A percentile compares a stretch with the other conserved stretches of the same genome.
Conservation (phyloP, 1,284 basidiomycete genomes). For the Cryptococcus depauperatus region DNA sequence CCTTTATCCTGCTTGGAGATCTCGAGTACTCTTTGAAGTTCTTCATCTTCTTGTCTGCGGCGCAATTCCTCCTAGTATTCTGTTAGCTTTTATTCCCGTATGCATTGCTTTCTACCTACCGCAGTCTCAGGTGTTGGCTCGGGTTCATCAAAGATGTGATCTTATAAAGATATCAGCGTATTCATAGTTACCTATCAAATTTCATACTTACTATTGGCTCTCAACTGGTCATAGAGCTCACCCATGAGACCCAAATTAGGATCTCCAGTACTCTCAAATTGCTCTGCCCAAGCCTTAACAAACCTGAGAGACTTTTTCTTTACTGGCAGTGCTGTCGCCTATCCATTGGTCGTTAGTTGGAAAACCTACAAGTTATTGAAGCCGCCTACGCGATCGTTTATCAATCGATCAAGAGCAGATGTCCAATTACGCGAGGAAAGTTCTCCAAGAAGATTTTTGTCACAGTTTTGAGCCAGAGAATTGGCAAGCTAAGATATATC, state of each 20-base stretch:
- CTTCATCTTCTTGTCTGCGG: constrained; percentile 73
- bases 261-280: constrained; percentile 62
- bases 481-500: constrained; percentile 58
- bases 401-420: constrained; percentile 71
- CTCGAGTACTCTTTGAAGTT: constrained; percentile 79
- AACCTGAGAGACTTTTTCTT: constrained; percentile 64
- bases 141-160: constrained; percentile 53
- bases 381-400: constrained; percentile 71
- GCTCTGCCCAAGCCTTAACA: constrained; percentile 75
- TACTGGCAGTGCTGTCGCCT: constrained; percentile 86
- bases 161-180: constrained; percentile 11
- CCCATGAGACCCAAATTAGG: constrained; percentile 80
- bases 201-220: constrained; percentile 61
- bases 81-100: too few relatives aligned
- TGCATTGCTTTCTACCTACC: constrained; percentile 19
- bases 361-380: not conserved
- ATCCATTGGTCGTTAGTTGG: not conserved
- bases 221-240: constrained; percentile 75
- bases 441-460: constrained; percentile 71
- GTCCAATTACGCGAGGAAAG: constrained; percentile 86
- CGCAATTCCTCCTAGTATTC: constrained; percentile 65
- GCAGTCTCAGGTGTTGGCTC: constrained; percentile 48
- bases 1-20: constrained; percentile 82
- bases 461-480: constrained; percentile 85
- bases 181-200: not conserved